Evolutionary conservation across 768 basidiomycete genomes (phyloP).

Genomic region (Boletus reticulatus): DNA sequence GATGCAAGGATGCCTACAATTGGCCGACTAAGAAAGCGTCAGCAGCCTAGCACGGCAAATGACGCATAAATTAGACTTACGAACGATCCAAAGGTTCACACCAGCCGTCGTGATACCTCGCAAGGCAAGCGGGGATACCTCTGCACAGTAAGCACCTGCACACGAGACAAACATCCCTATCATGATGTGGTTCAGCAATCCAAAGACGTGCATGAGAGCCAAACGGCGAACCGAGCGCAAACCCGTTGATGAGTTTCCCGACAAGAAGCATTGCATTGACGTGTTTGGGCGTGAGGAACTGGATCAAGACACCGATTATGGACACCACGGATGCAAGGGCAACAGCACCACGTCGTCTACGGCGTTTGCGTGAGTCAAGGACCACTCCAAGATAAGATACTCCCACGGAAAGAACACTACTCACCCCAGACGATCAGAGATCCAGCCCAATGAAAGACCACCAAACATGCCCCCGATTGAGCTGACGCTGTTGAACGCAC

Average conservation of each 20-base stretch:
- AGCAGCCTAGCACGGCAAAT: background rate
- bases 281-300: slow-evolving; percentile 23
- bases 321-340: slow-evolving; percentile 21
- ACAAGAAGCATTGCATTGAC: slow-evolving; percentile 24
- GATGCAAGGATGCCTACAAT: slow-evolving; percentile 12
- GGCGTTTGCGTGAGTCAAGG: background rate
- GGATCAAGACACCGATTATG: slow-evolving; percentile 21
- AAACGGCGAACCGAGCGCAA: slow-evolving; percentile 19
- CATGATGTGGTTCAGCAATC: background rate
- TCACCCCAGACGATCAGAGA: slow-evolving; percentile 22
- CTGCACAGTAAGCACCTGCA: slow-evolving; percentile 25
- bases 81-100: slow-evolving; percentile 25
- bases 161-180: slow-evolving; percentile 26
- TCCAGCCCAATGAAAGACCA: slow-evolving; percentile 23
- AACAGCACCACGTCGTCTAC: slow-evolving; percentile 25
- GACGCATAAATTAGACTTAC: slow-evolving; percentile 5
- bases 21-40: slow-evolving; percentile 16
- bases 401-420: background rate
- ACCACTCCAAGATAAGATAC: background rate
- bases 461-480: slow-evolving; percentile 28
- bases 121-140: slow-evolving; percentile 28
- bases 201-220: no score
- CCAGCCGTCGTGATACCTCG: slow-evolving; percentile 24
- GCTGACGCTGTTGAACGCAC: slow-evolving; percentile 25
- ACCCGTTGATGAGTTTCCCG: slow-evolving; percentile 26